Evolutionary conservation across 495 filamentous ascomycete genomes (phyloP), one percentile per base, ranked within the genome.

Genomic region (Neurospora pannonica): DNA sequence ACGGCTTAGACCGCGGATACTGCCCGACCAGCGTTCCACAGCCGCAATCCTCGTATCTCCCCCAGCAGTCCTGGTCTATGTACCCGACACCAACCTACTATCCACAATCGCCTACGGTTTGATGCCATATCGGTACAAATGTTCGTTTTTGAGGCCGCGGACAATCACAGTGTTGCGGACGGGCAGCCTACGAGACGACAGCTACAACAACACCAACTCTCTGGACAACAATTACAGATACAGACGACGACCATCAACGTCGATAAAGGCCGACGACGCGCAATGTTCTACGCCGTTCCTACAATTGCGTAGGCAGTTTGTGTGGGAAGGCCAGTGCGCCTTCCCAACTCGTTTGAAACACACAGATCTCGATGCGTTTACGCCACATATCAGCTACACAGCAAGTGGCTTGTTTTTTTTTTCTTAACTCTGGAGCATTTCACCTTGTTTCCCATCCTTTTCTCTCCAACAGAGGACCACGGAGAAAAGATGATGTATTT

Each of bases 41-140:
- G 21, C 38, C 40, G 3, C 71, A 70, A n/a, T 71, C 73, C 31
- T 46, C 73, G 36, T 76, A 76, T 42, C 72, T 76, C 19, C 74
- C 54, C 48, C 76, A 78, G 74, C 74, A 78, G 38, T 76, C 76
- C 17, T 75, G 74, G 74, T 54, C 43, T 6, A 77, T 77, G 74
- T 77, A 77, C 48, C 74, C 74, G 15, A 40, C 74, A 19, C 42
- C 74, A 9, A 39, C 42, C 38, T 37, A 72, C 7, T 77, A 77
- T 40, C 75, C 73, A 19, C 74, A 74, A 38, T 75, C 76, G 19
- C 74, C 71, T 11, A 38, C 69, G 21, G 71, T 73, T 19, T 75
- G 73, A 70, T 31, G 54, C 54, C 28, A 31, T 34, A 19, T 67
- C 54, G 28, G 15, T 6, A 67, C 28, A 4, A 31, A 36, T 34